Conservation (phyloP, 2,329 filamentous ascomycete species). For the Epichloe glyceriae region DNA sequence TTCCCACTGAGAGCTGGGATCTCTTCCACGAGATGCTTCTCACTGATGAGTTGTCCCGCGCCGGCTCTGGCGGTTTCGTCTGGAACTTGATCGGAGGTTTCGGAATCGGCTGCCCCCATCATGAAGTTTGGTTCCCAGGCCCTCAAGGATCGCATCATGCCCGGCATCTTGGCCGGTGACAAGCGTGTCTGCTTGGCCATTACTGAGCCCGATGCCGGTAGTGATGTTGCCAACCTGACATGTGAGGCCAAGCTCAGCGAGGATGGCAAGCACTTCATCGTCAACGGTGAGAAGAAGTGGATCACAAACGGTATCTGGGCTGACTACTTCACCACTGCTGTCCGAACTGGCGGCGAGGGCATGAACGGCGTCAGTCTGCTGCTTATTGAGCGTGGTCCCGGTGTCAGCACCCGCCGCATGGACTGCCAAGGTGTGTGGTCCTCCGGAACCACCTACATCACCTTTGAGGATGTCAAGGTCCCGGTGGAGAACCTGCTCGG, state of each 20-base stretch:
- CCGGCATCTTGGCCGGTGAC: constrained; percentile 77
- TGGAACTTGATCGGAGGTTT: constrained; percentile 98
- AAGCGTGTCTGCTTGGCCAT: constrained; percentile 97
- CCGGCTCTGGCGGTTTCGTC: constrained; percentile 81
- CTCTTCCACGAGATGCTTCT: constrained; percentile 95
- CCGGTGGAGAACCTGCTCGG: constrained; percentile 97
- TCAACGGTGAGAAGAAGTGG: constrained; percentile 99
- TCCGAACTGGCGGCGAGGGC: constrained; percentile 74
- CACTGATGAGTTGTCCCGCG: constrained; percentile 85
- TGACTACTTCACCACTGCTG: constrained; percentile 96
- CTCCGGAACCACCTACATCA: constrained; percentile 90
- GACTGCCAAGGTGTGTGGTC: constrained; percentile 98
- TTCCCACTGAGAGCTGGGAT: constrained; percentile 85
- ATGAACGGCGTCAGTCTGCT: constrained; percentile 90
- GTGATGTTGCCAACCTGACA: constrained; percentile 86
- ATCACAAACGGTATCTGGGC: constrained; percentile 96
- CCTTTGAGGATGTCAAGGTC: constrained; percentile 98
- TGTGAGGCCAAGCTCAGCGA: constrained; percentile 92
- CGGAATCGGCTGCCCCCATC: constrained; percentile 83
- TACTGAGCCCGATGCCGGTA: constrained; percentile 90
- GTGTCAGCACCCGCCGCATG: constrained; percentile 89
- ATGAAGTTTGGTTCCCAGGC: constrained; percentile 83
- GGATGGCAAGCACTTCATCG: constrained; percentile 97
- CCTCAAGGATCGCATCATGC: constrained; percentile 76
- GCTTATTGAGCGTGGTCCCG: constrained; percentile 80